Base-by-base conservation (phyloP, 2,329 filamentous ascomycete genomes). In the Aspergillus sp. region DNA sequence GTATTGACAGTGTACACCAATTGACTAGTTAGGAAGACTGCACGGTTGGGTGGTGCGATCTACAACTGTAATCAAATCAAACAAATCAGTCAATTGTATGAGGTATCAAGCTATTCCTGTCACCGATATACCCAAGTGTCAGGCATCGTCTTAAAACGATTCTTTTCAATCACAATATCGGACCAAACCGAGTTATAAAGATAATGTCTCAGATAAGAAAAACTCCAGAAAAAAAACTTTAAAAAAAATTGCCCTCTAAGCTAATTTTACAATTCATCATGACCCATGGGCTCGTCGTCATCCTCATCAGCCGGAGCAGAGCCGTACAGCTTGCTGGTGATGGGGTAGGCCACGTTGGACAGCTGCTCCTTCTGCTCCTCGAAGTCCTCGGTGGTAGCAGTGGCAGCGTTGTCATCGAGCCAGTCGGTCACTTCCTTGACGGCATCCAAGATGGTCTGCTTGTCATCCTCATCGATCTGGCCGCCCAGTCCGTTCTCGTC, bases 341-440 rank as follows among this genome's bases (percentile, higher is more conserved):
- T 99, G 69, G 95, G 95, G 84, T 98, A 97, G 56, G 95, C 95
- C 66, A 97, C 91, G 78, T 90, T 90, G 72, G 91, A 96, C 69
- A 99, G 87, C 87, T 97, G 97, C 90, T 99, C 94, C 85, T 96
- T 96, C 85, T 98, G 94, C 87, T 99, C 95, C 81, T 97, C 93
- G 72, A 98, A 97, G 84, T 98, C 95, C 83, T 97, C 94, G 61
- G 92, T 85, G 68, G 84, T 87, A 65, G 95, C 95, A 55, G 90
- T 89, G 67, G 89, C 87, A 67, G 87, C 91, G 81, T 97, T 96
- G 86, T 96, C 92, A 71, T 97, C 93, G 61, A 99, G 89, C 95
- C 95, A 99, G 78, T 97, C 93, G 71, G 89, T 89, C 65, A 92
- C 84, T 84, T 99, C 95, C 90, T 98, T 98, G 82, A 99, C 88